Conservation (phyloP, 805 yeast genomes). For the Jamesozyma jinghongensis region DNA sequence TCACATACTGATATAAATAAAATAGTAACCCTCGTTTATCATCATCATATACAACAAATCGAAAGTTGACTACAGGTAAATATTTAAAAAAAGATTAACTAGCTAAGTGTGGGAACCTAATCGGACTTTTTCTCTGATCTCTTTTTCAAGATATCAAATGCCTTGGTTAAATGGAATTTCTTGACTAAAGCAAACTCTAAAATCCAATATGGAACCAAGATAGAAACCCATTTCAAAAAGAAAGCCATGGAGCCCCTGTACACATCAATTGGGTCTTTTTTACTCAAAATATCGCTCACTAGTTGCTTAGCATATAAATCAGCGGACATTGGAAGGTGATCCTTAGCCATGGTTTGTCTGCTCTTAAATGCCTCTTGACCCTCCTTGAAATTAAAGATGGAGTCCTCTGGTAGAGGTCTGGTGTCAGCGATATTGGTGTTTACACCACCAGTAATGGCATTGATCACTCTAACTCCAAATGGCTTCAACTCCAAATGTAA, state of each 20-base stretch:
- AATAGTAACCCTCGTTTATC: no score
- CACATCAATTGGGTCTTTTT: slow-evolving; percentile 37
- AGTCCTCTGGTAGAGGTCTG: slow-evolving; percentile 47
- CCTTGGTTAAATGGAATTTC: slow-evolving; percentile 34
- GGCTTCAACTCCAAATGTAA: slow-evolving; percentile 61
- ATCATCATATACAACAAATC: no score
- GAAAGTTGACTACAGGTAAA: no score
- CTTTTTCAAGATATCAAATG: slow-evolving; percentile 25
- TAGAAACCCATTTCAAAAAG: slow-evolving; percentile 29
- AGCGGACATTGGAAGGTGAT: slow-evolving; percentile 51
- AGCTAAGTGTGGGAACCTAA: background rate
- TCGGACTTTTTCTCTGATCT: background rate
- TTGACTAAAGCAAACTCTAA: slow-evolving; percentile 34
- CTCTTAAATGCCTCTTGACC: slow-evolving; percentile 39
- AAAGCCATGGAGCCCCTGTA: slow-evolving; percentile 47
- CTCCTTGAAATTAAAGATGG: slow-evolving; percentile 45
- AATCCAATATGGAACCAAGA: slow-evolving; percentile 39
- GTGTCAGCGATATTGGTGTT: slow-evolving; percentile 60
- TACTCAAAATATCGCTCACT: slow-evolving; percentile 39
- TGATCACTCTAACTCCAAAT: slow-evolving; percentile 60
- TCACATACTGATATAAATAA: no score
- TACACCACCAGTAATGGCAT: slow-evolving; percentile 70
- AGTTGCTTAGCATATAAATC: slow-evolving; percentile 49
- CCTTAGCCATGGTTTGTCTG: slow-evolving; percentile 51
- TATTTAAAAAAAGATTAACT: background rate